Base-by-base conservation (phyloP, 345 rosid species). In the Boechera divaricarpa region DNA sequence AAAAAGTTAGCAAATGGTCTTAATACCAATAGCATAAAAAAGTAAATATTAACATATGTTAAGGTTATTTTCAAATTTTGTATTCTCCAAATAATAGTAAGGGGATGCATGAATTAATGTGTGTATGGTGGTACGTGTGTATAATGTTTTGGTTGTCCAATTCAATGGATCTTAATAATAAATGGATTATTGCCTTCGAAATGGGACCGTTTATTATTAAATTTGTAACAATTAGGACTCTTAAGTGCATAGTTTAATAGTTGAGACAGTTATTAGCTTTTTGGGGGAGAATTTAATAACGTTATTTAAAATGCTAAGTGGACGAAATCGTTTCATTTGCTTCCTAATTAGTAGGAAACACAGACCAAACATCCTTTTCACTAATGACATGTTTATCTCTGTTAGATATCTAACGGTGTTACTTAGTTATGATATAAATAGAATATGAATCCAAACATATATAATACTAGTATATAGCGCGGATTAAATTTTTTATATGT, bases 321-420 rank as follows among this genome's bases (percentile, higher is more conserved):
- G 45, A 55, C 9, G 53, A 70, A 63, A 77, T 77, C 71, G 63
- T 77, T 70, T 63, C 71, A 70, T 21, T 56, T 63, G 72, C 72
- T 63, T 77, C 71, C 52, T 45, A 70, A 44, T 70, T 64, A 16
- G 8, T 55, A 77, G 32, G 66, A 70, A 70, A 70, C 80, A 77
- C 76, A 77, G 71, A 77, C 76, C 80, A 77, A 63, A 77, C 66
- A 77, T 77, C 41, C 8, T 58, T 61, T 75, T 70, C 71, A 31
- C 33, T 3, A 24, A 69, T 21, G 13, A 41, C 48, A 32, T 38
- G 4, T 52, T 36, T 49, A 9, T 52, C 38, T 51, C 0, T 36
- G 28, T 53, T 52, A 39, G 26, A 69, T 54, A 39, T 15, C 11
- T 54, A 39, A 15, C 6, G 13, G 9, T 68, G 71, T 18, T 48